phyloP scores from a whole-genome alignment of 139 green algal genomes.

The Limnomonas spitsbergensis region DNA sequence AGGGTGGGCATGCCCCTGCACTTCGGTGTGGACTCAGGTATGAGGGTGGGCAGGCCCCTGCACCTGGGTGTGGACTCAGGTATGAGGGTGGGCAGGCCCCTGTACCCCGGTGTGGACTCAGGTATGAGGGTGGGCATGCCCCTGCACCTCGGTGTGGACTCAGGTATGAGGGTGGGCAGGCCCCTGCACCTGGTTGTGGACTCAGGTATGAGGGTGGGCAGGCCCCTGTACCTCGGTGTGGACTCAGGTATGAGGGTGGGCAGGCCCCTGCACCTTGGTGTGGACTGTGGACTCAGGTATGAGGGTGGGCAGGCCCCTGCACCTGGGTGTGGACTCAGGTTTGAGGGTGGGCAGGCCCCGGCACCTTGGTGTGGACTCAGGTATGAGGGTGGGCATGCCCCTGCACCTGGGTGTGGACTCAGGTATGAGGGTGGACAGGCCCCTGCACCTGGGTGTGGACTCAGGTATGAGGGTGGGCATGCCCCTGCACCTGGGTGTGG shows the following conservation, averaged over 20 bases:
- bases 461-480: too few species aligned
- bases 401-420: slow-evolving; percentile 46
- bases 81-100: slow-evolving; percentile 25
- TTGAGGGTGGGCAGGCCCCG: slow-evolving; percentile 20
- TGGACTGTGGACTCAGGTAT: too few species aligned
- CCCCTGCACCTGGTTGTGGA: slow-evolving; percentile 44
- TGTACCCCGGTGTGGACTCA: slow-evolving; percentile 47
- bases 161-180: too few species aligned
- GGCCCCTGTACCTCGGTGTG: slow-evolving; percentile 45
- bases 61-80: slow-evolving; percentile 41
- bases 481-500: slow-evolving; percentile 45
- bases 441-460: slow-evolving; percentile 50
- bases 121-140: too few species aligned
- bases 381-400: too few species aligned
- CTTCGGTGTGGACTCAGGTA: slow-evolving; percentile 39
- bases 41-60: slow-evolving; percentile 36
- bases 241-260: too few species aligned
- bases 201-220: too few species aligned
- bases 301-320: slow-evolving; percentile 35
- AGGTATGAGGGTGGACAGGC: too few species aligned
- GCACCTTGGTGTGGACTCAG: slow-evolving; percentile 42
- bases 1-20: slow-evolving; percentile 39
- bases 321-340: slow-evolving; percentile 36
- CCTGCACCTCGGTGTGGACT: slow-evolving; percentile 44
- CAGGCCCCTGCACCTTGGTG: slow-evolving; percentile 37